Evolutionary conservation across 1,284 basidiomycete species (phyloP), one percentile per base, ranked within the genome.

Genomic region (Termitomyces sp.): DNA sequence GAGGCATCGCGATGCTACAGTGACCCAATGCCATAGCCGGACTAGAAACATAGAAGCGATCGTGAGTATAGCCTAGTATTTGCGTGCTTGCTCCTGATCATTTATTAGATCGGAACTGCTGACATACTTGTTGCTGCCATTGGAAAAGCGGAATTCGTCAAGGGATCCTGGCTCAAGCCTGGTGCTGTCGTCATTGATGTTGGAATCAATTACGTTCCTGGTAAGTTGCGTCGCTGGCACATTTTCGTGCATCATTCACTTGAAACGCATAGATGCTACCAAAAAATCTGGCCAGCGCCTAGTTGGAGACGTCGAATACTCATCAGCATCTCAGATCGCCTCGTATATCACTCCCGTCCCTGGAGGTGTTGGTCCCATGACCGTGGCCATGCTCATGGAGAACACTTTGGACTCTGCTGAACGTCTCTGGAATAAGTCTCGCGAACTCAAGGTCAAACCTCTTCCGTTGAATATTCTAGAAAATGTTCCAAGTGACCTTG

Each of bases 301-400:
- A 17, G 94, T 99, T 57, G 97, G 97, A 48, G 97, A 99, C 72
- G 94, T 99, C 56, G 88, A 98, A 65, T 98, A 85, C 68, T 79
- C 80, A 4, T 81, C 87, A 12, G 96, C 92, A 33, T 76, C 82
- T 48, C 69, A 79, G 54, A 84, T 91, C 58, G 96, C 95, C 6
- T 88, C 89, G 3, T 77, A 88, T 70, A 98, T 99, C 68, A 99
- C 97, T 0, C 97, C 97, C 42, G 97, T 99, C 15, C 97, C 97
- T 0, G 94, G 94, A 68, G 97, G 97, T 61, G 97, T 99, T 53
- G 97, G 97, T 21, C 97, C 97, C 30, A 98, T 98, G 96, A 99
- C 97, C 8, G 97, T 99, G 58, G 97, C 97, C 41, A 84, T 98
- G 80, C 86, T 99, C 62, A 98, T 99, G 96, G 83, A 88, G 67